Conservation (phyloP, 371 early-diverging fungal genomes). For the Circinella minor region DNA sequence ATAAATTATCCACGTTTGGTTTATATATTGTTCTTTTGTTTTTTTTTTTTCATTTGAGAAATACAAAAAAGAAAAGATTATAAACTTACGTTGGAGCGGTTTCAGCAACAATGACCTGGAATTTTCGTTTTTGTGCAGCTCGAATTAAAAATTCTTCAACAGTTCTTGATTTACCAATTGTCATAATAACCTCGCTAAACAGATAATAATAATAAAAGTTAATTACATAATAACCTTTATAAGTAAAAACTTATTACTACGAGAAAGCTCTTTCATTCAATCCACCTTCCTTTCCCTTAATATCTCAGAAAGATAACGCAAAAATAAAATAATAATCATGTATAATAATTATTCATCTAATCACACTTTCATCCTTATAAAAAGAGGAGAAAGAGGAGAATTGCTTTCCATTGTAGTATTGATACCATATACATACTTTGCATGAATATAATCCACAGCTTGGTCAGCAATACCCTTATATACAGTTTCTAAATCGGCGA, state of each 20-base stretch:
- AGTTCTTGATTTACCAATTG: conserved; percentile 85
- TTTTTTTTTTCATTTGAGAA: neutral
- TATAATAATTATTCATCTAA: too few relatives aligned
- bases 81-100: conserved; percentile 78
- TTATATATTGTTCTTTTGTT: neutral
- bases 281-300: too few relatives aligned
- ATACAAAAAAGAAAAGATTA: neutral
- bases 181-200: conserved; percentile 92
- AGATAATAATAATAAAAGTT: neutral
- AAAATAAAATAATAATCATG: too few relatives aligned
- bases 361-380: too few relatives aligned
- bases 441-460: conserved; percentile 88
- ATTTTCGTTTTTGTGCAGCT: conserved; percentile 86
- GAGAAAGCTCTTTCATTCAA: too few relatives aligned
- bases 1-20: neutral
- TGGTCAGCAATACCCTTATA: conserved; percentile 77
- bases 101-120: conserved; percentile 94
- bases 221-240: too few relatives aligned
- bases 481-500: conserved; percentile 79
- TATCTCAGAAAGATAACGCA: too few relatives aligned
- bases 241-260: too few relatives aligned
- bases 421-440: conserved; percentile 61
- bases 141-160: conserved; percentile 87
- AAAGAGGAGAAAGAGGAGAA: too few relatives aligned
- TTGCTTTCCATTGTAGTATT: too few relatives aligned